Evolutionary conservation across 148 eudicot genomes (phyloP).

Genomic region (Nyssa sinensis): DNA sequence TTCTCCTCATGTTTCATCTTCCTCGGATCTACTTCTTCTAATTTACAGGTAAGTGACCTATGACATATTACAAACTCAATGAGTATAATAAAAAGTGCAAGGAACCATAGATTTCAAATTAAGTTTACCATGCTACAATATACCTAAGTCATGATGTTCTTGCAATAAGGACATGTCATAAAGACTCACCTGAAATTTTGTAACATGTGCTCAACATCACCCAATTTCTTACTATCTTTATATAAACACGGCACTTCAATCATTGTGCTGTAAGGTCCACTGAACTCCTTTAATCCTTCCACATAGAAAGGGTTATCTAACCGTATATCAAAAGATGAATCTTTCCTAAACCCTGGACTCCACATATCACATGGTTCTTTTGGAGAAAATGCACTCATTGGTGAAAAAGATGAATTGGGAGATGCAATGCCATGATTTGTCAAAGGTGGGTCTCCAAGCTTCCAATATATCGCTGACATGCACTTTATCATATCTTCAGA

Average conservation of each 20-base stretch:
- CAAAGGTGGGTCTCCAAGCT: slow-evolving; percentile 70
- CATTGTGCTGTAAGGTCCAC: slow-evolving; percentile 96
- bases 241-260: slow-evolving; percentile 76
- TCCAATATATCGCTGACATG: slow-evolving; percentile 69
- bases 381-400: slow-evolving; percentile 62
- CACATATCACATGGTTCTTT: slow-evolving; percentile 63
- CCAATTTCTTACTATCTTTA: slow-evolving; percentile 66
- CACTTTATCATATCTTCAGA: slow-evolving; percentile 89
- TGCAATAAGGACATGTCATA: background rate
- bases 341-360: slow-evolving; percentile 75
- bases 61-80: slow-evolving; percentile 16
- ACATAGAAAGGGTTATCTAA: slow-evolving; percentile 88
- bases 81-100: slow-evolving; percentile 8
- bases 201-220: slow-evolving; percentile 66
- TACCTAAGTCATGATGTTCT: background rate
- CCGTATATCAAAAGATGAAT: slow-evolving; percentile 70
- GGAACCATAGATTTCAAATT: background rate
- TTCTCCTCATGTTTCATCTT: slow-evolving; percentile 85
- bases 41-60: slow-evolving; percentile 68
- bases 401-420: slow-evolving; percentile 73
- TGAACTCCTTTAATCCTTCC: slow-evolving; percentile 89
- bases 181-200: slow-evolving; percentile 63
- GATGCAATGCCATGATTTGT: slow-evolving; percentile 55
- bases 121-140: background rate
- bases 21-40: slow-evolving; percentile 80